Evolutionary conservation across 768 basidiomycete species (phyloP), one percentile per base, ranked within the genome.

Genomic region (Tephrocybe rancida): DNA sequence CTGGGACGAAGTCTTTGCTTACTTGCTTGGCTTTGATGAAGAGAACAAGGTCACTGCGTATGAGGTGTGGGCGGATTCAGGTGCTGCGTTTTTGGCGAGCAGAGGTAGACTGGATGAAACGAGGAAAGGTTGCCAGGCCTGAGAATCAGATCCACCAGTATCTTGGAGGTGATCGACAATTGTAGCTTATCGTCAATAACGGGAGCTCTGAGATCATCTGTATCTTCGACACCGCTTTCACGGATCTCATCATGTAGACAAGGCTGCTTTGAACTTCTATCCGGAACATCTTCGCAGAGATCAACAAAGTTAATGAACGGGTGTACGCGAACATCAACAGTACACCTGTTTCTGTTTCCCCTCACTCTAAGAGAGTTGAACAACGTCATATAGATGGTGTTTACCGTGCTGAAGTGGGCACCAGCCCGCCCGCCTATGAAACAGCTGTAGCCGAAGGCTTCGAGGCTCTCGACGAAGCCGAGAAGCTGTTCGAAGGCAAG

Each of bases 391-490:
- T 44, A 91, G 89, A 89, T 61, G 90, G 91, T 9, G 92, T 95
- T 10, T 97, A 97, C 76, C 87, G 85, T 63, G 68, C 87, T 5
- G 96, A 95, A 5, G 94, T 98, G 58, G 94, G 94, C 4, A 83
- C 78, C 3, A 78, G 81, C 0, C 91, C 92, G 61, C 69, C 76
- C 29, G 92, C 93, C 1, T 97, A 98, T 70, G 83, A 88, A 57
- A 73, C 73, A 5, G 88, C 87, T 5, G 90, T 97, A 24, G 67
- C 70, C 8, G 77, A 86, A 4, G 73, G 98, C 1, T 93, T 95
- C 59, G 78, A 81, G 13, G 82, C 84, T 2, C 83, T 98, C 52
- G 92, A 96, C 66, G 82, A 82, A 37, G 75, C 89, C 29, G 95
- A 98, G 67, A 80, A 82, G 63, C 70, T 90, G 24, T 76, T 98